Percentiles rank a stretch among this genome's conserved stretches.
These are phyloP conservation scores for Lantana camara DNA, from an alignment of 257 asterid species.

Conservation along the genomic window DNA sequence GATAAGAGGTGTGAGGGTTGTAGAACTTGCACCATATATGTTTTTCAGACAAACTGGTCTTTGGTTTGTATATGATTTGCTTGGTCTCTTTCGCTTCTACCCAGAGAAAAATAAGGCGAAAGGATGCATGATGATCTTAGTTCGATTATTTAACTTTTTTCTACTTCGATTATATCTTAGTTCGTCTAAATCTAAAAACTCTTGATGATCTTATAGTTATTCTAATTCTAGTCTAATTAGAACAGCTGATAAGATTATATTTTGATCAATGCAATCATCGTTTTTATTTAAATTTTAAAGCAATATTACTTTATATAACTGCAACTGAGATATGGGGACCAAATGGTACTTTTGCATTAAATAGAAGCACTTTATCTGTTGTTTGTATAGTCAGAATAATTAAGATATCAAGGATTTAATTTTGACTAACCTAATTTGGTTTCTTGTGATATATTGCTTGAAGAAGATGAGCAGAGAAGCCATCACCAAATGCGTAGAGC, in stretches of 20 bases:
- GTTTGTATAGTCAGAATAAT: background rate
- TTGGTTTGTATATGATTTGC: background rate
- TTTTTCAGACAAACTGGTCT: background rate
- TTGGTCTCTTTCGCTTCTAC: background rate
- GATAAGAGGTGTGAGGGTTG: background rate
- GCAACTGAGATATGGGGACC: too few species aligned
- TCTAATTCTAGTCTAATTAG: background rate
- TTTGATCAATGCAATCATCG: too few species aligned
- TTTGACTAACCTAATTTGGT: background rate
- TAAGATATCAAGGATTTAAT: background rate
- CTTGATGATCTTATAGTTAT: too few species aligned
- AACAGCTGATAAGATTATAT: too few species aligned
- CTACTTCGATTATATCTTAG: too few species aligned
- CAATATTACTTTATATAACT: too few species aligned
- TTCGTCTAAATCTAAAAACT: too few species aligned
- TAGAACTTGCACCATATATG: background rate
- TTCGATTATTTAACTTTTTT: too few species aligned
- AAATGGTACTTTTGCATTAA: too few species aligned
- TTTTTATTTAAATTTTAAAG: too few species aligned
- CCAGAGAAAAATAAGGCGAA: background rate
- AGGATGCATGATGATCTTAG: too few species aligned
- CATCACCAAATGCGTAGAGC: background rate
- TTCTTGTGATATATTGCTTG: background rate
- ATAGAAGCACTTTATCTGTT: too few species aligned
- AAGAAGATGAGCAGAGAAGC: background rate